Evolutionary conservation across 202 grass and related monocot species (phyloP).

Genomic region (Tripidium arundinaceum): DNA sequence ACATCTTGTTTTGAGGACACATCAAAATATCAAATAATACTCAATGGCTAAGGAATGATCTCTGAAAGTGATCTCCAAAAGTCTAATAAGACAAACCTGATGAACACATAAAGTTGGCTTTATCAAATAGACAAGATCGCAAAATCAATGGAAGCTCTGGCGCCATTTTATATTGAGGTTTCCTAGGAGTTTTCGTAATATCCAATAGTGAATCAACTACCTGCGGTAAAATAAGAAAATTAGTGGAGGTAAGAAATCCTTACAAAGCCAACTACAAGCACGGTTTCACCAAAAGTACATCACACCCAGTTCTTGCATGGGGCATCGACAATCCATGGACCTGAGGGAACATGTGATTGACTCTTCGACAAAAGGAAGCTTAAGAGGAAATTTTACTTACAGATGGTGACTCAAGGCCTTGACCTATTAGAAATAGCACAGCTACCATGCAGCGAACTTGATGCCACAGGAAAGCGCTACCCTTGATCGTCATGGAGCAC

Average conservation of each 20-base stretch:
- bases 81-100: constrained; percentile 49
- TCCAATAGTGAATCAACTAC: constrained; percentile 83
- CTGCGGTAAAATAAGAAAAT: constrained; percentile 42
- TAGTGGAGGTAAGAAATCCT: constrained; percentile 5
- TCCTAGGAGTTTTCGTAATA: constrained; percentile 57
- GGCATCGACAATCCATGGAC: not conserved
- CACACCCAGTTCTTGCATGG: not conserved
- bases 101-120: constrained; percentile 69
- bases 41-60: constrained; percentile 16
- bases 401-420: constrained; percentile 74
- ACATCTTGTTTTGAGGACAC: not conserved
- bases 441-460: constrained; percentile 98
- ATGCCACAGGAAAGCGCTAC: constrained; percentile 96
- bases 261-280: constrained; percentile 11
- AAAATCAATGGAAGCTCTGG: constrained; percentile 81
- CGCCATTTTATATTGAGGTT: constrained; percentile 97
- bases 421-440: constrained; percentile 86
- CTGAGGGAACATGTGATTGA: constrained; percentile 10
- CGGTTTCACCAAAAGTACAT: not conserved
- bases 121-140: constrained; percentile 67
- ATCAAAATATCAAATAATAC: not conserved
- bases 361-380: constrained; percentile 11
- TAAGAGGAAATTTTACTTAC: constrained; percentile 49
- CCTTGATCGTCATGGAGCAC: constrained; percentile 80
- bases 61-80: not conserved